These are phyloP conservation scores for Plasmodium falciparum DNA, from an alignment of 169 alveolate species.

Conservation along the genomic window DNA sequence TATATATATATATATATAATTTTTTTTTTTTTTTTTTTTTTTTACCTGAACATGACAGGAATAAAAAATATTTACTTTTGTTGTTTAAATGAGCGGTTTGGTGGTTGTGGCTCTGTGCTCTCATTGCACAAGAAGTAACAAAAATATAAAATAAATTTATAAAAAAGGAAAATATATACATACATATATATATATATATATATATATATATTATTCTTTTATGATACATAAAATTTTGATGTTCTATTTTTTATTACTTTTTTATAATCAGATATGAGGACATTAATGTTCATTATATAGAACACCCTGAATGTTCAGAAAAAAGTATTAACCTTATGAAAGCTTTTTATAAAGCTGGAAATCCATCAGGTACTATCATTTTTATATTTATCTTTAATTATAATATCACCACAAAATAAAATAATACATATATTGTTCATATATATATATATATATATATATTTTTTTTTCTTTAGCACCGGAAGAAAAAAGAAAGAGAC, in stretches of 20 bases:
- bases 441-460: not conserved
- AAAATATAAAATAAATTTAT: not conserved
- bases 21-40: not conserved
- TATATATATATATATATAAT: not conserved
- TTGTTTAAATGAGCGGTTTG: slow-evolving; percentile 88
- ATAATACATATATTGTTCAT: not conserved
- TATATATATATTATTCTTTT: not conserved
- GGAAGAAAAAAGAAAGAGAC: slow-evolving; percentile 61
- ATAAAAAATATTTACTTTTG: slow-evolving; percentile 84
- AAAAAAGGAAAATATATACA: not conserved
- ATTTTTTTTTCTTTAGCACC: slow-evolving; percentile 34
- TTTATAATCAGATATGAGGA: slow-evolving; percentile 23
- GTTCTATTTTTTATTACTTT: too few species aligned
- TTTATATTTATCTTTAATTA: not conserved
- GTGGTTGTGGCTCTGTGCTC: slow-evolving; percentile 90
- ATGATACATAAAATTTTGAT: too few species aligned
- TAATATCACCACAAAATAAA: not conserved
- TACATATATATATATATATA: not conserved
- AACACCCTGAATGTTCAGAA: slow-evolving; percentile 24
- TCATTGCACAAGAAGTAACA: slow-evolving; percentile 78
- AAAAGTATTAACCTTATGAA: slow-evolving; percentile 67
- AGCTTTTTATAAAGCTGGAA: slow-evolving; percentile 55
- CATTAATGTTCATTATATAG: slow-evolving; percentile 31
- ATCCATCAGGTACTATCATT: slow-evolving; percentile 46
- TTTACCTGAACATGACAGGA: slow-evolving; percentile 63